Evolutionary conservation across 1,139 yeast species (phyloP).

Genomic region (Nadsonia commutata): DNA sequence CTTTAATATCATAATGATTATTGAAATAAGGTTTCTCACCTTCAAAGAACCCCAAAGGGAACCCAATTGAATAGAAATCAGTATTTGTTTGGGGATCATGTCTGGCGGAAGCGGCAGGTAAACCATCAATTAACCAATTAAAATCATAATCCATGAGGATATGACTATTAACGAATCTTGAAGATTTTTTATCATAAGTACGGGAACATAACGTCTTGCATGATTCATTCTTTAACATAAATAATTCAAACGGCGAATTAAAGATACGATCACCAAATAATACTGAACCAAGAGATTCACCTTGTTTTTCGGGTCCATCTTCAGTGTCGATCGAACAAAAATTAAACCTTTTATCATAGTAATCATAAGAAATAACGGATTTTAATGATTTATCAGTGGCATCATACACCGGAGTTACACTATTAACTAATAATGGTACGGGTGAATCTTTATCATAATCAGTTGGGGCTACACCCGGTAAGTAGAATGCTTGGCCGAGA

Average conservation of each 20-base stretch:
- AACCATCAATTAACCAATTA: constrained; percentile 90
- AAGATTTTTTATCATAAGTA: constrained; percentile 46
- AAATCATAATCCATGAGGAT: constrained; percentile 72
- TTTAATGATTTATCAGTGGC: constrained; percentile 18
- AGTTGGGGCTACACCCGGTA: constrained; percentile 94
- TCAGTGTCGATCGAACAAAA: constrained; percentile 66
- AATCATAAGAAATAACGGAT: constrained; percentile 34
- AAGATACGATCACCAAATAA: constrained; percentile 92
- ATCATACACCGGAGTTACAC: constrained; percentile 66
- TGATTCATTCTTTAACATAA: constrained; percentile 55
- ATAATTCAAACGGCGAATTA: constrained; percentile 74
- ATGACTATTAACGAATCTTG: constrained; percentile 59
- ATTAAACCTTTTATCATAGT: constrained; percentile 70
- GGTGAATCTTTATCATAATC: constrained; percentile 59
- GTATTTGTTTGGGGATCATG: constrained; percentile 30
- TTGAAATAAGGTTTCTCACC: constrained; percentile 35
- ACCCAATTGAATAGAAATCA: constrained; percentile 61
- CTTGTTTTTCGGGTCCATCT: constrained; percentile 44
- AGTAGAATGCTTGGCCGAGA: constrained; percentile 43
- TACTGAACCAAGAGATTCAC: constrained; percentile 84
- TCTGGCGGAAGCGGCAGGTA: constrained; percentile 75
- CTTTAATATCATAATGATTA: constrained; percentile 65
- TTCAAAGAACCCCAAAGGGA: constrained; percentile 46
- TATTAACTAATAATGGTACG: constrained; percentile 74
- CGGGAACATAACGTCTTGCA: constrained; percentile 54